phyloP scores from a whole-genome alignment of 768 basidiomycete genomes.

The Pleurotus cornucopiae region DNA sequence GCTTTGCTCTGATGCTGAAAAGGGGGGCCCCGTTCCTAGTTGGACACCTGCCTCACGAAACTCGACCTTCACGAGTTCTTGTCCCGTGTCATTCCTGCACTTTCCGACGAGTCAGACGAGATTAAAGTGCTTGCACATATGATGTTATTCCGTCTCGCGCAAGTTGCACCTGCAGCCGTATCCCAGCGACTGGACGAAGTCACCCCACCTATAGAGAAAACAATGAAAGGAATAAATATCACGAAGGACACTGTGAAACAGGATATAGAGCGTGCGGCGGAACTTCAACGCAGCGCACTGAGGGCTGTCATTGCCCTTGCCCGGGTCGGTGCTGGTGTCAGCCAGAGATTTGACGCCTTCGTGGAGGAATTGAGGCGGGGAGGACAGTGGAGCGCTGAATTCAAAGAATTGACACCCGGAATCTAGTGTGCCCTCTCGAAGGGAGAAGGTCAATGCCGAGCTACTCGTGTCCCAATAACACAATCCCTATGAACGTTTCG shows the following conservation, averaged over 20 bases:
- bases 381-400: conserved; percentile 63
- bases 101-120: conserved; percentile 89
- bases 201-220: conserved; percentile 78
- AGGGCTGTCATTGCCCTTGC: conserved; percentile 84
- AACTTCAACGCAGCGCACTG: conserved; percentile 87
- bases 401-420: conserved; percentile 47
- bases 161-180: conserved; percentile 80
- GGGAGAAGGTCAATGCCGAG: too few relatives aligned
- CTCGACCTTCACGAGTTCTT: conserved; percentile 88
- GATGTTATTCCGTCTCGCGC: conserved; percentile 88
- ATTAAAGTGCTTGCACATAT: conserved; percentile 97
- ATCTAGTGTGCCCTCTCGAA: background rate
- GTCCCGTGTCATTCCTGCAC: conserved; percentile 72
- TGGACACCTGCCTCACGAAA: conserved; percentile 87
- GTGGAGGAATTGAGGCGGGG: conserved; percentile 71
- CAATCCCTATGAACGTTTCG: too few relatives aligned
- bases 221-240: conserved; percentile 84
- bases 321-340: conserved; percentile 63
- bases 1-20: background rate
- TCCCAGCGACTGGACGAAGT: conserved; percentile 81
- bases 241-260: conserved; percentile 97
- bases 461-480: too few relatives aligned
- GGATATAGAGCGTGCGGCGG: conserved; percentile 81
- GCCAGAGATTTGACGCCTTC: conserved; percentile 74
- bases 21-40: conserved; percentile 33